Conservation (phyloP, 2,329 filamentous ascomycete genomes). For the Arthrobotrys musiformis region DNA sequence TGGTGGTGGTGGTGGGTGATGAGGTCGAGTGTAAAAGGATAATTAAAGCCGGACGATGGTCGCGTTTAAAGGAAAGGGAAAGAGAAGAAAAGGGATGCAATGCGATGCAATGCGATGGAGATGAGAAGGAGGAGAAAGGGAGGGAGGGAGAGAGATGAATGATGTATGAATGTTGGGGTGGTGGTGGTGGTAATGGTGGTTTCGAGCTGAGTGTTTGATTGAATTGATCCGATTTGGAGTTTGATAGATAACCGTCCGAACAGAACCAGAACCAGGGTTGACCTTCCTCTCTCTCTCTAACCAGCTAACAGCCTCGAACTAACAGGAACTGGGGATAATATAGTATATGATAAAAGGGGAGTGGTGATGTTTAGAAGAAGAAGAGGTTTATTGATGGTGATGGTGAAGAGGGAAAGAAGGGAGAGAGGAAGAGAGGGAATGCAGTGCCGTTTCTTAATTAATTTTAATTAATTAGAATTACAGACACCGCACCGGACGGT, state of each 20-base stretch:
- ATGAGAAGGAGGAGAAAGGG: neutral
- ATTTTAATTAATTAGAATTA: neutral
- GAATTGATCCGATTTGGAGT: neutral
- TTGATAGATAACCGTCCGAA: constrained; percentile 16
- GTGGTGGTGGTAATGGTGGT: constrained; percentile 12
- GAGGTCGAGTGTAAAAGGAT: too few species aligned
- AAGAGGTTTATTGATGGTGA: neutral
- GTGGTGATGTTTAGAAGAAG: neutral
- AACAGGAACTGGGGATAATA: too few species aligned
- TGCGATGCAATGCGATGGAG: too few species aligned
- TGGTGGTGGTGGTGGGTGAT: neutral
- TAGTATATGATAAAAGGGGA: neutral
- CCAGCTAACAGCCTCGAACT: neutral
- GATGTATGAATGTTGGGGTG: too few species aligned
- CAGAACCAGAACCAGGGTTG: neutral
- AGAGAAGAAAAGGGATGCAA: neutral
- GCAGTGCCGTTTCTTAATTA: neutral
- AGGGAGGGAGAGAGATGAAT: neutral
- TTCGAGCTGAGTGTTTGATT: constrained; percentile 33
- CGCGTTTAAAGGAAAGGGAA: constrained; percentile 8
- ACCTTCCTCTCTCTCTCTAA: neutral
- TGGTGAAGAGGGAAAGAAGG: neutral
- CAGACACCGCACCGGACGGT: too few species aligned
- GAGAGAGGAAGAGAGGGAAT: neutral
- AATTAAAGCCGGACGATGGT: neutral